These are phyloP conservation scores for Xylariaceae sp. DNA, from an alignment of 2,329 filamentous ascomycete genomes.

Conservation along the genomic window DNA sequence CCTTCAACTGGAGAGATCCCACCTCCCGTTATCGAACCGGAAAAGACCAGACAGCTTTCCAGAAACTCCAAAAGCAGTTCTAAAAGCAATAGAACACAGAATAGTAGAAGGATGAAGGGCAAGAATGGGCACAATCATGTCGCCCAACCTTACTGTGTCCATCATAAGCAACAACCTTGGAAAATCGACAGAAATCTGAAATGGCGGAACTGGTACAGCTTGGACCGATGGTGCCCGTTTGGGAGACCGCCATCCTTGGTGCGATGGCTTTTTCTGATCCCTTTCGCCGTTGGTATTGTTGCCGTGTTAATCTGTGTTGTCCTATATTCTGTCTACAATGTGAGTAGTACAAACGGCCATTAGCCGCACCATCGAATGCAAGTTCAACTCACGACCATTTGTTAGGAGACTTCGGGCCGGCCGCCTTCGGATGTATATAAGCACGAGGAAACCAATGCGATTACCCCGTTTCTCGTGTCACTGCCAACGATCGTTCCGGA, in stretches of 20 bases:
- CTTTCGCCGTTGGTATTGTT: not conserved
- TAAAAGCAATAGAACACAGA: too few relatives aligned
- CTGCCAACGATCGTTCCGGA: too few relatives aligned
- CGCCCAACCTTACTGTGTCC: not conserved
- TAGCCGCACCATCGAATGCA: too few relatives aligned
- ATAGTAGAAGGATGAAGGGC: too few relatives aligned
- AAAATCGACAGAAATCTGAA: conserved; percentile 4
- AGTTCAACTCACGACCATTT: too few relatives aligned
- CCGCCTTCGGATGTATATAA: too few relatives aligned
- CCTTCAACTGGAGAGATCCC: too few relatives aligned
- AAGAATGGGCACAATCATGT: not conserved
- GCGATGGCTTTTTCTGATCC: conserved; percentile 4
- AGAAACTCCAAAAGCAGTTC: not conserved
- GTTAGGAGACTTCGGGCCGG: too few relatives aligned
- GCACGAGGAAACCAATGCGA: too few relatives aligned
- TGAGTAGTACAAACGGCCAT: too few relatives aligned
- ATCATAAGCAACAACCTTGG: conserved; percentile 2
- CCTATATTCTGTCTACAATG: conserved; percentile 6
- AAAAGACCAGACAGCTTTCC: not conserved
- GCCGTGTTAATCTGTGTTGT: not conserved
- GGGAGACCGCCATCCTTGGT: conserved; percentile 9
- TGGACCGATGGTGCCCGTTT: conserved; percentile 7
- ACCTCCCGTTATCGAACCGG: too few relatives aligned
- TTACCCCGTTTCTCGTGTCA: too few relatives aligned
- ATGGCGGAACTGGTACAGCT: conserved; percentile 1